Conservation (phyloP, 1,139 yeast species). For the Sugiyamaella neomexicana region DNA sequence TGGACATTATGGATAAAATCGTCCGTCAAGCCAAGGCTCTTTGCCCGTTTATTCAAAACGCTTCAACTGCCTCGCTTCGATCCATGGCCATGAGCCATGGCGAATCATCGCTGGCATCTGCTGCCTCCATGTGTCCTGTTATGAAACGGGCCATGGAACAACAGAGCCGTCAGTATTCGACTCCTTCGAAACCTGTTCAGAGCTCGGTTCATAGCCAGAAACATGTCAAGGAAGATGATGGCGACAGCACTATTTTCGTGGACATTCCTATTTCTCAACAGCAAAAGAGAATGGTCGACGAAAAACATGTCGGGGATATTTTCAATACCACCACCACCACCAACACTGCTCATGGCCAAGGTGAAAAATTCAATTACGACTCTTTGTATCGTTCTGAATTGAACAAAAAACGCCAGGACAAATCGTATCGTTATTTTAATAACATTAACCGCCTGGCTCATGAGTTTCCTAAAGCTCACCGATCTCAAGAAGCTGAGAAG, state of each 20-base stretch:
- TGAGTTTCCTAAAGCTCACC: slow-evolving; percentile 92
- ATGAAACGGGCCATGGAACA: slow-evolving; percentile 72
- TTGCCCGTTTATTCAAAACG: slow-evolving; percentile 78
- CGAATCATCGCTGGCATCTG: slow-evolving; percentile 46
- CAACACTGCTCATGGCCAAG: slow-evolving; percentile 11
- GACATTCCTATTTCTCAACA: slow-evolving; percentile 18
- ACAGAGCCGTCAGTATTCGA: slow-evolving; percentile 48
- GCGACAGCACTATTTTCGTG: slow-evolving; percentile 9
- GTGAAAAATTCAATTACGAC: slow-evolving; percentile 56
- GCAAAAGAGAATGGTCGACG: slow-evolving; percentile 15
- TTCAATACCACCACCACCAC: slow-evolving; percentile 5
- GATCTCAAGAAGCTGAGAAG: slow-evolving; percentile 65
- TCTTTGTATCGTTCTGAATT: slow-evolving; percentile 64
- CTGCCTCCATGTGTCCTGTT: slow-evolving; percentile 82
- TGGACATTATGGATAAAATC: slow-evolving; percentile 66
- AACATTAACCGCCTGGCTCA: slow-evolving; percentile 93
- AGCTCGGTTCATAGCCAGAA: slow-evolving; percentile 12
- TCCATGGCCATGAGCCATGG: slow-evolving; percentile 29
- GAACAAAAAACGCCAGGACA: slow-evolving; percentile 74
- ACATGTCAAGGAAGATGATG: slow-evolving; percentile 11
- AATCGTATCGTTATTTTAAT: slow-evolving; percentile 93
- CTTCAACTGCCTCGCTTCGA: slow-evolving; percentile 59
- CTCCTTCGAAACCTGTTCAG: slow-evolving; percentile 51
- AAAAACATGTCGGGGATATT: neutral
- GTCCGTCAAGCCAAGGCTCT: slow-evolving; percentile 74